Conservation (phyloP, 2,329 filamentous ascomycete genomes). For the Grosmannia serpens region DNA sequence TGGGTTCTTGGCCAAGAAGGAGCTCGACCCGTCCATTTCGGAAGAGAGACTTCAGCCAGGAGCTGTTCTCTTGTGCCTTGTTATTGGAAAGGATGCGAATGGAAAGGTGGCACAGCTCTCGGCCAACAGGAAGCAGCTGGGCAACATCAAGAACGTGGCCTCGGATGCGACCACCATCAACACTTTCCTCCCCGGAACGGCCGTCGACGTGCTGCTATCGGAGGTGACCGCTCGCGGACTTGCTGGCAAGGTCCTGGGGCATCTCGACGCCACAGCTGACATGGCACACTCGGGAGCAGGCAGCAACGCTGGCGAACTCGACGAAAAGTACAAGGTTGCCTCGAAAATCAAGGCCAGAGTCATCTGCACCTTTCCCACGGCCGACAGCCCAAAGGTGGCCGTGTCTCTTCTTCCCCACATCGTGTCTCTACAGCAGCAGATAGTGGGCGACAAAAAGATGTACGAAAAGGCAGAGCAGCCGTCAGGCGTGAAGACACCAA, state of each 20-base stretch:
- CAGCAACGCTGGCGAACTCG: slow-evolving; percentile 56
- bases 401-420: slow-evolving; percentile 84
- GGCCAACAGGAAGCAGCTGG: slow-evolving; percentile 57
- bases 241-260: slow-evolving; percentile 80
- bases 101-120: slow-evolving; percentile 83
- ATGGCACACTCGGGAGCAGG: slow-evolving; percentile 76
- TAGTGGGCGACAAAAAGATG: background rate
- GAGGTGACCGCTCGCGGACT: slow-evolving; percentile 67
- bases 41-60: slow-evolving; percentile 63
- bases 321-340: slow-evolving; percentile 70
- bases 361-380: slow-evolving; percentile 73
- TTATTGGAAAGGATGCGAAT: slow-evolving; percentile 61
- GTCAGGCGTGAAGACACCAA: slow-evolving; percentile 28
- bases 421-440: slow-evolving; percentile 37
- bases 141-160: slow-evolving; percentile 53
- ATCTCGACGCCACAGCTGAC: slow-evolving; percentile 84
- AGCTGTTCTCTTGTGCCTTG: slow-evolving; percentile 71
- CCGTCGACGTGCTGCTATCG: slow-evolving; percentile 72
- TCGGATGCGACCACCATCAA: slow-evolving; percentile 76
- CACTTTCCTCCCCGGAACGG: slow-evolving; percentile 83
- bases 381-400: slow-evolving; percentile 72
- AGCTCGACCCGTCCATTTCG: slow-evolving; percentile 56
- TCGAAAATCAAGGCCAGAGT: slow-evolving; percentile 77
- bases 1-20: slow-evolving; percentile 78
- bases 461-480: background rate